These are phyloP conservation scores for Cyclanthera cordifolia DNA, from an alignment of 306 rosid species.

Conservation along the genomic window DNA sequence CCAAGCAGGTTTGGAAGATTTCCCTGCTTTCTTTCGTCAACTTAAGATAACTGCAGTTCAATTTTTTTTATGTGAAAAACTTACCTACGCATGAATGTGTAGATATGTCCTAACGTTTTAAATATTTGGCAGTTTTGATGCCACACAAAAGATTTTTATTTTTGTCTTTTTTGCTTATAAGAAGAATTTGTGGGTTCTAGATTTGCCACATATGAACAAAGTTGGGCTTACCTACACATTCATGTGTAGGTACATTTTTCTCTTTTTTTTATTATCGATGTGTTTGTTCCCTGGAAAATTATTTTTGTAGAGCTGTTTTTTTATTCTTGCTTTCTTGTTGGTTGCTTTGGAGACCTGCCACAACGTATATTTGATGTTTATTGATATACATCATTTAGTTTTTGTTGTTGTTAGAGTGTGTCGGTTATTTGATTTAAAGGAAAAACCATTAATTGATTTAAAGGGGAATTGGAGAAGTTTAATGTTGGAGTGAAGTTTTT, in stretches of 20 bases:
- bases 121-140: no score
- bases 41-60: not conserved
- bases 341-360: not conserved
- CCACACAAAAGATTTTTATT: not conserved
- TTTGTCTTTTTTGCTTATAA: no score
- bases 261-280: no score
- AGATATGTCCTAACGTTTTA: no score
- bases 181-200: no score
- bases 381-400: not conserved
- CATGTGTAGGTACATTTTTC: no score
- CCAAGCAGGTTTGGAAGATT: slow-evolving; percentile 56
- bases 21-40: not conserved
- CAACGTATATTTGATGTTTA: not conserved
- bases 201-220: no score
- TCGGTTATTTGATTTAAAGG: not conserved
- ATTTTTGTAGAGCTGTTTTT: not conserved
- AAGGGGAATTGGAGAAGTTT: not conserved
- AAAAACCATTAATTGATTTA: not conserved
- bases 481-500: not conserved
- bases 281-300: not conserved
- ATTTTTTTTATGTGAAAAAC: no score
- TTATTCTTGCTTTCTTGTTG: not conserved
- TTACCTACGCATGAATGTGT: no score
- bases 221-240: no score
- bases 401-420: not conserved